Base-by-base conservation (phyloP, 306 rosid species). In the Pterocarpus macrocarpus region DNA sequence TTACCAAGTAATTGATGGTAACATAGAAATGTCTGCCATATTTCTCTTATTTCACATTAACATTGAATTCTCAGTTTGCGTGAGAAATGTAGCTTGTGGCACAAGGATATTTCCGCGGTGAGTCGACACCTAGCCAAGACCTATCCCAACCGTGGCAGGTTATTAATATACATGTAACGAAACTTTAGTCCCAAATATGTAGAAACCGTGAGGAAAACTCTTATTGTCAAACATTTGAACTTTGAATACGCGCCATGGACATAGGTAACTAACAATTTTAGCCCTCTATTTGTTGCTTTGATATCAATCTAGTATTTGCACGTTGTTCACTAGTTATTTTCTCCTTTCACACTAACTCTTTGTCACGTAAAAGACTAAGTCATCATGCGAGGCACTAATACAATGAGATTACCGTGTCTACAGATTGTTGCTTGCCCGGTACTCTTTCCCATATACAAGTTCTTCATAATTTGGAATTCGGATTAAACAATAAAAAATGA, bases 1-100 rank as follows among this genome's bases (percentile, higher is more conserved):
- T 63, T 63, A 16, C 80, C 63, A 47, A 72, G 52, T 55, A 16
- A 53, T 71, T 52, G n/a, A 35, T 4, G 11, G 22, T 55, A 72
- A 55, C 34, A 13, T 49, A 63, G 72, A 35, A 74, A 59, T 74
- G 41, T 30, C 69, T 43, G 12, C 12, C 22, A 50, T 3, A 6
- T 12, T 57, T 73, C 45, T 43, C 34, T 22, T 36, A 14, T 52
- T 67, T 67, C 16, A 16, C 8, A 67, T 15, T 5, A 32, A 43
- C 30, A n/a, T 66, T 41, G 50, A 66, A 66, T 8, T 28, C 14
- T 1, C 7, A 4, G 28, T 30, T 62, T 30, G 67, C 13, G 39
- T 32, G 35, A 28, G 13, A 58, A 0, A 9, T 58, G 6, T 59
- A 28, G 38, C 64, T 59, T 59, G 64, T 10, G 38, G n/a, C 64